A percentile compares a stretch with the other conserved stretches of the same genome.
Evolutionary conservation across 768 basidiomycete species (phyloP).

Genomic region (Leucocoprinus sp.): DNA sequence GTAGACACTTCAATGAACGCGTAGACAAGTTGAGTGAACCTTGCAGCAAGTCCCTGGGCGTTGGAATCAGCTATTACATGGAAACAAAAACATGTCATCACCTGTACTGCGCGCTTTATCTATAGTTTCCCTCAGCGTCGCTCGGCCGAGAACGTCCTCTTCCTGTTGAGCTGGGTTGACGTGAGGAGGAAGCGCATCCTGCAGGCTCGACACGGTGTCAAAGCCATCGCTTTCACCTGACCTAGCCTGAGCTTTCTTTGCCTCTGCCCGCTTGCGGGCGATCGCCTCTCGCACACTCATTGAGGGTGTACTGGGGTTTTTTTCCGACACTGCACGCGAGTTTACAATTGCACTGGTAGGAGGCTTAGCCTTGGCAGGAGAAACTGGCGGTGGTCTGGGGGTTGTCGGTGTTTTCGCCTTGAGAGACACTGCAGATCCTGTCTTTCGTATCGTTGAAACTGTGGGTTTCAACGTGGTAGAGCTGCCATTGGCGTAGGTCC

Average conservation of each 20-base stretch:
- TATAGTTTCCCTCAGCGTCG: conserved; percentile 65
- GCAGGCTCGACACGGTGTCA: conserved; percentile 33
- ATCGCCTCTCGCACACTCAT: conserved; percentile 70
- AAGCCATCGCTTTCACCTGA: conserved; percentile 17
- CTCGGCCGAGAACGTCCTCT: conserved; percentile 54
- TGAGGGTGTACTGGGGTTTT: conserved; percentile 16
- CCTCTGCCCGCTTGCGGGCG: conserved; percentile 70
- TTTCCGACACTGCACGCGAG: conserved; percentile 1
- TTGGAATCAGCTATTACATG: conserved; percentile 36
- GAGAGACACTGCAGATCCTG: conserved; percentile 1
- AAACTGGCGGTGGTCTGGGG: not conserved
- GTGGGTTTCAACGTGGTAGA: conserved; percentile 15
- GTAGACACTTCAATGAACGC: conserved; percentile 63
- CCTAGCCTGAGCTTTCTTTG: conserved; percentile 47
- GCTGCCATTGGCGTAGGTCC: conserved; percentile 23
- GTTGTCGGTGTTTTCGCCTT: conserved; percentile 9
- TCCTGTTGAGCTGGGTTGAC: conserved; percentile 27
- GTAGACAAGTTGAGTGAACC: conserved; percentile 72
- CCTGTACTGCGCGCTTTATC: conserved; percentile 73
- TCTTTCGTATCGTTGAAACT: conserved; percentile 7
- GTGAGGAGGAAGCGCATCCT: conserved; percentile 37
- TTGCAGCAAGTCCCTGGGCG: conserved; percentile 30
- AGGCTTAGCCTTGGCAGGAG: conserved; percentile 14
- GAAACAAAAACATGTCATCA: conserved; percentile 27
- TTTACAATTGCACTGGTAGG: conserved; percentile 14